Conservation (phyloP, 1,284 basidiomycete species). For the Cryptococcus sp. region DNA sequence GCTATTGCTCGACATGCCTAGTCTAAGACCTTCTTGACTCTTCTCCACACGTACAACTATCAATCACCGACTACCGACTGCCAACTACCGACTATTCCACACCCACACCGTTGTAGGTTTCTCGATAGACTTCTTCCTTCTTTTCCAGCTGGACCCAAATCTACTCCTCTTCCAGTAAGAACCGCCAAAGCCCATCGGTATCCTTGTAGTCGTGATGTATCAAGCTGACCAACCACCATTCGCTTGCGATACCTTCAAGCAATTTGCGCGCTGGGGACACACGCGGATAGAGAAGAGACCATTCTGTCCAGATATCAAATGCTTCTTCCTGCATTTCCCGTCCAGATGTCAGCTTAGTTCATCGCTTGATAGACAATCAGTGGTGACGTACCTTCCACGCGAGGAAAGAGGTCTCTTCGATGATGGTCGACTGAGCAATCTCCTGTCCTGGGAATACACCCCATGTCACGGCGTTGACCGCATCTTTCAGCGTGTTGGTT, state of each 20-base stretch:
- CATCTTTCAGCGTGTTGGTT: conserved; percentile 88
- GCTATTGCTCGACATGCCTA: too few species aligned
- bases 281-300: conserved; percentile 84
- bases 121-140: too few species aligned
- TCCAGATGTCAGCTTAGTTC: not conserved
- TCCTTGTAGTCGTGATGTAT: conserved; percentile 94
- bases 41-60: too few species aligned
- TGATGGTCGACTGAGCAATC: conserved; percentile 96
- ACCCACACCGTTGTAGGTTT: too few species aligned
- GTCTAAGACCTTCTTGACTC: too few species aligned
- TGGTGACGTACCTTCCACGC: conserved; percentile 78
- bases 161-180: conserved; percentile 60
- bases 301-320: conserved; percentile 93
- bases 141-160: not conserved
- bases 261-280: conserved; percentile 70
- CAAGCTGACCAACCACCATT: conserved; percentile 88
- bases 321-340: conserved; percentile 75
- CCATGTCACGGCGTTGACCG: conserved; percentile 99
- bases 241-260: conserved; percentile 69
- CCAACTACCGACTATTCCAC: too few species aligned
- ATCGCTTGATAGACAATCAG: not conserved
- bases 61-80: too few species aligned
- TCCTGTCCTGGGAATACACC: conserved; percentile 98
- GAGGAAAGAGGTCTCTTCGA: conserved; percentile 95
- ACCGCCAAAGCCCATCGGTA: conserved; percentile 78